Base-by-base conservation (phyloP, 2,329 filamentous ascomycete genomes). In the Clonostachys rosea region DNA sequence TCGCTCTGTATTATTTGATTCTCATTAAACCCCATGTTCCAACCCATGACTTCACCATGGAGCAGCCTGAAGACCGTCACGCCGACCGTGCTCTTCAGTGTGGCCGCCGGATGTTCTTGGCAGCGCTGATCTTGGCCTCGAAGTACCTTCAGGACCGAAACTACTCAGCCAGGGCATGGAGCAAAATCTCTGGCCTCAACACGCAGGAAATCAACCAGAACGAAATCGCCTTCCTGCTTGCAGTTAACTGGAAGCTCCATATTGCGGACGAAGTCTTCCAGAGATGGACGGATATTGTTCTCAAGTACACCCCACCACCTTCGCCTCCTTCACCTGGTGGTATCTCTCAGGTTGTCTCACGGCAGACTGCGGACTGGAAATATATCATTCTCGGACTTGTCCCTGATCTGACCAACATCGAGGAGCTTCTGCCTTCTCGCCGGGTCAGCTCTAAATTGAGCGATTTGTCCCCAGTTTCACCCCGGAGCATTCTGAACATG, bases 71-170 rank as follows among this genome's bases (percentile, higher is more conserved):
- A 53, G 87, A 92, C 58, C 78, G 79, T 50, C 81, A 86, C 50
- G 80, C 83, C 46, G 81, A 80, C 59, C 87, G 90, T 52, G 89
- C 91, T 39, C 81, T 99, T 61, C 91, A 96, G 68, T 97, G 94
- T 67, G 94, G 94, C 47, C 87, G 94, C 52, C 90, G 94, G 60
- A 97, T 97, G 92, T 97, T 99, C 64, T 79, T 99, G 46, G 86
- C 94, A 11, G 91, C 92, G 43, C 77, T 99, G 51, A 97, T 99
- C 55, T 77, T 99, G 48, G 94, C 94, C 3, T 97, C 94, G 35
- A 99, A 99, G 73, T 99, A 97, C 64, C 75, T 99, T 42, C 94
- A 99, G 68, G 94, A 99, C 65, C 86, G 92, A 56, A 99, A 97
- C 70, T 99, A 95, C 69, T 97, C 94, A 13, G 91, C 94, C 43